These are phyloP conservation scores for Elsinoe batatas DNA, from an alignment of 2,329 filamentous ascomycete genomes.

Conservation along the genomic window DNA sequence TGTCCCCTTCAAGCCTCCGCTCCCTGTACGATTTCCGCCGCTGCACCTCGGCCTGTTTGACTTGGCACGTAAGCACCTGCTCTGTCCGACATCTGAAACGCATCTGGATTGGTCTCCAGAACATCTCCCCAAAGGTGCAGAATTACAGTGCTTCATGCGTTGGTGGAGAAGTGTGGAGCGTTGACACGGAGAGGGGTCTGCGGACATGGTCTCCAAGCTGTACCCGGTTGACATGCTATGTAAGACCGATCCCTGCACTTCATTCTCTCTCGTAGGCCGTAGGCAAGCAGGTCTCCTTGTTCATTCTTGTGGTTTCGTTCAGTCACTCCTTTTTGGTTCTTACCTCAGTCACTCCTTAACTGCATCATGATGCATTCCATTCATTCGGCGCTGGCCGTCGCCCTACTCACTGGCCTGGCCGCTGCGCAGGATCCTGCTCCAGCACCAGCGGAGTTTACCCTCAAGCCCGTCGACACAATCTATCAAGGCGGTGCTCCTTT, in stretches of 20 bases:
- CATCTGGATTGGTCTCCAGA: not conserved
- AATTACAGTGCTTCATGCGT: not conserved
- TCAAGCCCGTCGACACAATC: not conserved
- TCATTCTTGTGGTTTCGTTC: not conserved
- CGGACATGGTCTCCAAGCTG: not conserved
- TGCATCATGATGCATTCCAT: not conserved
- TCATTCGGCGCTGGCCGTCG: constrained; percentile 3
- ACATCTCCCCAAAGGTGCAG: not conserved
- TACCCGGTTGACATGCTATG: too few species aligned
- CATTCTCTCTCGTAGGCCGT: not conserved
- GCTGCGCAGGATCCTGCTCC: not conserved
- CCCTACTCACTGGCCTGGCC: not conserved
- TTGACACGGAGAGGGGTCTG: not conserved
- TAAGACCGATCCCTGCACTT: not conserved
- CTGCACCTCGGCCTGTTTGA: not conserved
- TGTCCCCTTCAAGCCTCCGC: not conserved
- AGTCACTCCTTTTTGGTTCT: not conserved
- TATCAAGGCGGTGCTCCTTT: not conserved
- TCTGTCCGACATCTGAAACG: not conserved
- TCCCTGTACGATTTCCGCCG: not conserved
- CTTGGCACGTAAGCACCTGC: not conserved
- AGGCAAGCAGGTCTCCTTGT: not conserved
- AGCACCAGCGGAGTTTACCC: constrained; percentile 1
- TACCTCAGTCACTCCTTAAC: constrained; percentile 1
- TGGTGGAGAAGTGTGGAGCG: not conserved